Percentiles rank a stretch among this genome's conserved stretches.
Evolutionary conservation across 257 asterid species (phyloP).

Genomic region (Solanum chiquidenum): DNA sequence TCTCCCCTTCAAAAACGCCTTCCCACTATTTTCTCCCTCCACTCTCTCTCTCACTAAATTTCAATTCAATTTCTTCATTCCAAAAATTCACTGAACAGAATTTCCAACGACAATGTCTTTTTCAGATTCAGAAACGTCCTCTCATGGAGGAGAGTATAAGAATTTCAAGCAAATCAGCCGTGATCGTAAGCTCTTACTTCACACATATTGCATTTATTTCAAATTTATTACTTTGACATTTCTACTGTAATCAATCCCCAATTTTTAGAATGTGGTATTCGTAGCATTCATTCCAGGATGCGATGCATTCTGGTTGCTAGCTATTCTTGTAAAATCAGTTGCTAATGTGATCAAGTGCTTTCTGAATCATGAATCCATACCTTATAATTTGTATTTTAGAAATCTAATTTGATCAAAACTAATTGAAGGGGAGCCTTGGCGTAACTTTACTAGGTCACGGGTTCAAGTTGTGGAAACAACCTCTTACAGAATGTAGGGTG

Average conservation of each 20-base stretch:
- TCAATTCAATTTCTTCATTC: background rate
- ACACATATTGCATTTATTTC: background rate
- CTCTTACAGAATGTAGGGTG: background rate
- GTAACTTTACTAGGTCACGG: background rate
- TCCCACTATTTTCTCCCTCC: slow-evolving; percentile 14
- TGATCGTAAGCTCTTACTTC: slow-evolving; percentile 41
- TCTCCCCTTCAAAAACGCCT: slow-evolving; percentile 23
- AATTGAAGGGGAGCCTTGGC: background rate
- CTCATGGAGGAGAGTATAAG: slow-evolving; percentile 86
- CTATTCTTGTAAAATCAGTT: no score
- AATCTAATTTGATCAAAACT: background rate
- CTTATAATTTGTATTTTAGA: background rate
- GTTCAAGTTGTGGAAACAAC: background rate
- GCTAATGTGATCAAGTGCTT: background rate
- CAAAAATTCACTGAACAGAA: background rate
- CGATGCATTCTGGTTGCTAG: background rate
- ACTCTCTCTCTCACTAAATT: background rate
- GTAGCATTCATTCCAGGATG: background rate
- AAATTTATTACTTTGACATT: background rate
- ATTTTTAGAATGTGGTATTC: background rate
- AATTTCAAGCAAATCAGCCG: slow-evolving; percentile 81
- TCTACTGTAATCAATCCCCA: background rate
- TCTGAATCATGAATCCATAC: background rate
- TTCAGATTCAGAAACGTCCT: slow-evolving; percentile 72
- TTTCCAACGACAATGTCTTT: slow-evolving; percentile 42